A percentile compares a stretch with the other conserved stretches of the same genome.
phyloP scores from a whole-genome alignment of 2,329 filamentous ascomycete species.

The Colletotrichum sp. region DNA sequence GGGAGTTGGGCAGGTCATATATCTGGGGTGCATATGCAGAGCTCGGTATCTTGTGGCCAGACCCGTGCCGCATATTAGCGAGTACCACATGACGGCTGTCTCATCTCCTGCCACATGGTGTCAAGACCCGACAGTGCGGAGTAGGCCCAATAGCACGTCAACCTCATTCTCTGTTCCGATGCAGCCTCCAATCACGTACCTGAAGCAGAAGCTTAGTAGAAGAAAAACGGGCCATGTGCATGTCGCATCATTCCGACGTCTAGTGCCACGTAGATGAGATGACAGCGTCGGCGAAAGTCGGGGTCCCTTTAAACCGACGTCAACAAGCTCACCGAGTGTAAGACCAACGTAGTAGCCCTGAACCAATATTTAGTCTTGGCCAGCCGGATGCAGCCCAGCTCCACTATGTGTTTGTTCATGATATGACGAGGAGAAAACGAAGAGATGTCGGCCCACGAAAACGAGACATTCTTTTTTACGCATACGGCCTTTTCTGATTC shows the following conservation, averaged over 20 bases:
- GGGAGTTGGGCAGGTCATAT: background rate
- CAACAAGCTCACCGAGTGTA: background rate
- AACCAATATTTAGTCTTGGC: background rate
- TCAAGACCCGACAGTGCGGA: background rate
- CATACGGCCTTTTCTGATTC: background rate
- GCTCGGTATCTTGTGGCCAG: background rate
- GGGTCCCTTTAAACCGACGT: background rate
- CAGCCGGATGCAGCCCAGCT: background rate
- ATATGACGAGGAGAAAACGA: background rate
- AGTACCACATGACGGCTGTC: background rate
- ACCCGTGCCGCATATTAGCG: background rate
- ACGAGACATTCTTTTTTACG: accelerated
- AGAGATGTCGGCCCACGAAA: background rate
- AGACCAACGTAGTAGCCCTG: background rate
- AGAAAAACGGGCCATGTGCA: background rate
- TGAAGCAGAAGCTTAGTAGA: background rate
- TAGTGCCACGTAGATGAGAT: background rate
- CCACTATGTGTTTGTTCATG: background rate
- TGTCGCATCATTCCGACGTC: background rate
- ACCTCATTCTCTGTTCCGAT: background rate
- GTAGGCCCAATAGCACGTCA: background rate
- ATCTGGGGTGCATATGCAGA: background rate
- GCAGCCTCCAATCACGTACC: background rate
- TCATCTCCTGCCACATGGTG: background rate
- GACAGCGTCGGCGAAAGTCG: background rate